Percentiles rank a stretch among this genome's conserved stretches.
These are phyloP conservation scores for Raphanus hybrid DNA, from an alignment of 441 rosid genomes.

Conservation along the genomic window DNA sequence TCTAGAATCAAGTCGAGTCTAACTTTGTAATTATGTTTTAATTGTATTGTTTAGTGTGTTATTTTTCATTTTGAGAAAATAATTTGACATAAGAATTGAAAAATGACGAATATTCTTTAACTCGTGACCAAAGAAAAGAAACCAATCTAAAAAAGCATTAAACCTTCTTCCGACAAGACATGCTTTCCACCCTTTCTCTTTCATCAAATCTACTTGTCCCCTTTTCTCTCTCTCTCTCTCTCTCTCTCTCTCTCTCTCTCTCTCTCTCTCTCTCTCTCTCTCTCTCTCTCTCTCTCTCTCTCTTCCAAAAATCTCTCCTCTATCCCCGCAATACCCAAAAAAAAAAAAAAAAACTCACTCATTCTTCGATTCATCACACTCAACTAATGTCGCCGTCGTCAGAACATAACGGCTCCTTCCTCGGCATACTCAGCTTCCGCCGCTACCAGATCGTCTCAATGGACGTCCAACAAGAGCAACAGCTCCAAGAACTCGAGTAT, in stretches of 20 bases:
- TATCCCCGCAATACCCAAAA: conserved; percentile 10
- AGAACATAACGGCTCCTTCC: conserved; percentile 74
- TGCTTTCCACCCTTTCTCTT: background rate
- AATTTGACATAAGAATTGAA: background rate
- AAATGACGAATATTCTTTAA: background rate
- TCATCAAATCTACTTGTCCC: background rate
- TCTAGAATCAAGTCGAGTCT: no score
- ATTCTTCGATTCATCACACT: conserved; percentile 16
- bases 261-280: background rate
- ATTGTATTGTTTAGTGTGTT: no score
- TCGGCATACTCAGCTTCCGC: conserved; percentile 79
- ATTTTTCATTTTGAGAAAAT: background rate
- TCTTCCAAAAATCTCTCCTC: conserved; percentile 29
- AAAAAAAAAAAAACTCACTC: background rate
- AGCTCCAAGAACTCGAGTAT: conserved; percentile 72
- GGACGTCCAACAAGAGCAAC: conserved; percentile 82
- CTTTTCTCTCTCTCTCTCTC: background rate
- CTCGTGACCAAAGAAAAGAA: background rate
- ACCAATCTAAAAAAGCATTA: background rate
- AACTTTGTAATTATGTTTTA: no score
- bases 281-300: background rate
- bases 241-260: background rate
- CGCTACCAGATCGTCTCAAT: conserved; percentile 80
- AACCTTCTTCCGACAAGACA: background rate
- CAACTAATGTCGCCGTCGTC: conserved; percentile 58